A percentile compares a stretch with the other conserved stretches of the same genome.
These are phyloP conservation scores for Thermothelomyces thermophilus DNA, from an alignment of 2,329 filamentous ascomycete genomes.

Conservation along the genomic window DNA sequence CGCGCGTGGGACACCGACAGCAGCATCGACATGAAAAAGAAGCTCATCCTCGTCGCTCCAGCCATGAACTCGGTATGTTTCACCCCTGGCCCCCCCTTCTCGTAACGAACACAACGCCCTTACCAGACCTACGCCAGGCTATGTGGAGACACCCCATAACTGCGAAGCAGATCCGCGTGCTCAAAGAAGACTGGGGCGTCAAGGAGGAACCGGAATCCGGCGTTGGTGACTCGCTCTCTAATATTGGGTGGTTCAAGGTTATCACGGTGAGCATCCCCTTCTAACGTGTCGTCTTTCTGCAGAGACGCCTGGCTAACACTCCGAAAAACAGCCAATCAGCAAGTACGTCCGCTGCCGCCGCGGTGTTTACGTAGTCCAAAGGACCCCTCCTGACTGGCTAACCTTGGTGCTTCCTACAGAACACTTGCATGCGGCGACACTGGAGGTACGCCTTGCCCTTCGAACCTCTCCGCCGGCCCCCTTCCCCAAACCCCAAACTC, in stretches of 20 bases:
- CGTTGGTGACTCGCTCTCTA: background rate
- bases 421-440: conserved; percentile 72
- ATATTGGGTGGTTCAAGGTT: conserved; percentile 20
- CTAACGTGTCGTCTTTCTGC: background rate
- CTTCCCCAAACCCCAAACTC: no score
- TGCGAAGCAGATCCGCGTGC: conserved; percentile 57
- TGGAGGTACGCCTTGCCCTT: conserved; percentile 18
- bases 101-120: background rate
- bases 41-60: conserved; percentile 34
- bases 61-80: conserved; percentile 66
- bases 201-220: conserved; percentile 19
- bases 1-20: conserved; percentile 74
- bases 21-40: conserved; percentile 22
- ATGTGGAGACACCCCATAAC: conserved; percentile 90
- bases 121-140: conserved; percentile 32
- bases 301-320: background rate
- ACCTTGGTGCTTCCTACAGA: no score
- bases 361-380: background rate
- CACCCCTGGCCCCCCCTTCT: conserved; percentile 23
- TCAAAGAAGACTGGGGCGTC: conserved; percentile 69
- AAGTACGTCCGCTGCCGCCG: conserved; percentile 15
- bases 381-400: background rate
- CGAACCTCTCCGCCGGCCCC: background rate
- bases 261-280: conserved; percentile 44
- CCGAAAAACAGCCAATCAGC: conserved; percentile 19